Evolutionary conservation across 257 asterid genomes (phyloP), one percentile per base, ranked within the genome.

Genomic region (Lavandula angustifolia): DNA sequence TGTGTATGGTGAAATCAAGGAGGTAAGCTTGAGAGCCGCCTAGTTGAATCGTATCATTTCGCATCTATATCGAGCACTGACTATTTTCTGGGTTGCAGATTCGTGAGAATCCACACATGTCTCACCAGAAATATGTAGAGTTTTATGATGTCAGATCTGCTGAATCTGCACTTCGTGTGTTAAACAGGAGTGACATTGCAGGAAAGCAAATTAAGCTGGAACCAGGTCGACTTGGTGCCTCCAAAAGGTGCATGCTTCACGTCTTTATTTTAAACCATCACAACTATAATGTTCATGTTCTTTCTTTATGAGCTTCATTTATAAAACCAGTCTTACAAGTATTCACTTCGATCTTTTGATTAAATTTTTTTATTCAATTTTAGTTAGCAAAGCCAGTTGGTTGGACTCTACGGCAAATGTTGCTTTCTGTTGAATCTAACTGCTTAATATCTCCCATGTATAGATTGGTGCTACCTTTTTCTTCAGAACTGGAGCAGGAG

Each of bases 131-230:
- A 80, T 82, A 71, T 72, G 32, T 92, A 31, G 97, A 92, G 82
- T 92, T 82, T 67, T 89, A 87, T 79, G 99, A 92, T 80, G 77
- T 87, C 40, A 82, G 99, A 83, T 95, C 97, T 64, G 96, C 97
- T 62, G 97, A 89, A 71, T 77, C 95, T 72, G 95, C 97, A 38
- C 84, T 80, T 48, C 87, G 78, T 80, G 95, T 97, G 32, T 77
- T 87, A 75, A 89, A 84, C 75, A 73, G 84, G 81, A 79, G 86
- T 73, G 91, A 87, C 65, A 78, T 88, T 79, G 90, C 95, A 18
- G 98, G 99, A 77, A 90, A 88, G 78, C 95, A 75, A 82, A 87
- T 90, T 62, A 90, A 81, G 72, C 79, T 90, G 54, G 95, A 85
- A 79, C 76, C 83, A 53, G 83, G 87, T 69, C 81, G 59, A 33